Conservation (phyloP, 2,329 filamentous ascomycete species). For the Magnaporthiopsis poae region DNA sequence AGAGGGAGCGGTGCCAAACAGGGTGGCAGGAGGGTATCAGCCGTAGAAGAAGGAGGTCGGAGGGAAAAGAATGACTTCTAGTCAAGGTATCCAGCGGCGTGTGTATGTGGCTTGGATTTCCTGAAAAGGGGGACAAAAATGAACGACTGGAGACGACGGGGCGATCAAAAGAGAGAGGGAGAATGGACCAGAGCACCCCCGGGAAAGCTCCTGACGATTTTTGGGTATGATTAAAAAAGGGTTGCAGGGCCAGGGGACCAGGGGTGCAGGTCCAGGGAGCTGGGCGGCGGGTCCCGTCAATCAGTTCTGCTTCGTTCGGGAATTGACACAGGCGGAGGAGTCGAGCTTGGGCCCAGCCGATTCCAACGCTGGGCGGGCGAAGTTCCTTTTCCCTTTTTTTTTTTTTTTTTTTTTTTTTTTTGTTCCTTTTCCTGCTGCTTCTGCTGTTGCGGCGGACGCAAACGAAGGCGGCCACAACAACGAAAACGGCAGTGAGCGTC, state of each 20-base stretch:
- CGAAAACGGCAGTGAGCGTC: background rate
- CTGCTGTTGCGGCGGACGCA: background rate
- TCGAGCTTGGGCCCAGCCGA: background rate
- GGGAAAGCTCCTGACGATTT: constrained; percentile 3
- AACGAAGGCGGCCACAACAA: background rate
- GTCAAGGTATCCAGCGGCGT: background rate
- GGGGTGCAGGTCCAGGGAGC: constrained; percentile 7
- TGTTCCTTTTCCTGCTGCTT: background rate
- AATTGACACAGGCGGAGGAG: constrained; percentile 3
- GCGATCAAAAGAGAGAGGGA: constrained; percentile 5
- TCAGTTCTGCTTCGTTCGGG: background rate
- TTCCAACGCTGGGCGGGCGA: background rate
- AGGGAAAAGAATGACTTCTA: constrained; percentile 1
- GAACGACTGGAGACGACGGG: constrained; percentile 3
- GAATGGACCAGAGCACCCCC: background rate
- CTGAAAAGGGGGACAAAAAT: background rate
- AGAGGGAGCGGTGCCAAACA: background rate
- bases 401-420: too few relatives aligned
- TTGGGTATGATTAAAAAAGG: constrained; percentile 9
- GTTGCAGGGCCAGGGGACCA: constrained; percentile 7
- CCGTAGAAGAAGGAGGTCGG: background rate
- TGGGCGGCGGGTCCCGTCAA: constrained; percentile 9
- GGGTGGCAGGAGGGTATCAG: background rate
- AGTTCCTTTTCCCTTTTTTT: too few relatives aligned
- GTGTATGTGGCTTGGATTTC: background rate